Conservation (phyloP, 306 rosid species). For the Carpinus fangiana region DNA sequence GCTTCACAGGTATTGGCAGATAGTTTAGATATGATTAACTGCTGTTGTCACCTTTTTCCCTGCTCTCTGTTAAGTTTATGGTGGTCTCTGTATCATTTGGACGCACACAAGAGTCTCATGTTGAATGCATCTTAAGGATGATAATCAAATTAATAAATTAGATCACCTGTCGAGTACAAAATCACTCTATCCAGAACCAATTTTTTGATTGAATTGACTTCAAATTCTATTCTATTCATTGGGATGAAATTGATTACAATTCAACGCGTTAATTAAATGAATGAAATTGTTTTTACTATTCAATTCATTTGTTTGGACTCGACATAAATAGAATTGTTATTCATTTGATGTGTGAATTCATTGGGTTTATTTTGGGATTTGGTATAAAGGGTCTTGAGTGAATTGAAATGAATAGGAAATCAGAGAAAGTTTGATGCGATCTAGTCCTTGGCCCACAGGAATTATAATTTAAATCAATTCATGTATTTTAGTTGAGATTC, state of each 20-base stretch:
- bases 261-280: not conserved
- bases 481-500: not conserved
- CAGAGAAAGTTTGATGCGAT: not conserved
- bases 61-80: not conserved
- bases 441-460: not conserved
- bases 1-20: constrained; percentile 72
- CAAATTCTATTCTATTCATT: not conserved
- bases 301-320: not conserved
- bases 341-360: not conserved
- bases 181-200: not conserved
- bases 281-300: not conserved
- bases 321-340: not conserved
- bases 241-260: not conserved
- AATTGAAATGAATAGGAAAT: not conserved
- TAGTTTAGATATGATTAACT: constrained; percentile 21
- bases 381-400: not conserved
- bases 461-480: not conserved
- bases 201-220: not conserved
- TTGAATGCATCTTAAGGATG: not conserved
- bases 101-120: not conserved
- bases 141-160: not conserved
- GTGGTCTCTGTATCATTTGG: not conserved
- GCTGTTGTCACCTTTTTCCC: not conserved
- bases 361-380: not conserved
- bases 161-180: not conserved